A percentile compares a stretch with the other conserved stretches of the same genome.
Evolutionary conservation across 2,329 filamentous ascomycete genomes (phyloP).

Genomic region (Triangularia setosa): DNA sequence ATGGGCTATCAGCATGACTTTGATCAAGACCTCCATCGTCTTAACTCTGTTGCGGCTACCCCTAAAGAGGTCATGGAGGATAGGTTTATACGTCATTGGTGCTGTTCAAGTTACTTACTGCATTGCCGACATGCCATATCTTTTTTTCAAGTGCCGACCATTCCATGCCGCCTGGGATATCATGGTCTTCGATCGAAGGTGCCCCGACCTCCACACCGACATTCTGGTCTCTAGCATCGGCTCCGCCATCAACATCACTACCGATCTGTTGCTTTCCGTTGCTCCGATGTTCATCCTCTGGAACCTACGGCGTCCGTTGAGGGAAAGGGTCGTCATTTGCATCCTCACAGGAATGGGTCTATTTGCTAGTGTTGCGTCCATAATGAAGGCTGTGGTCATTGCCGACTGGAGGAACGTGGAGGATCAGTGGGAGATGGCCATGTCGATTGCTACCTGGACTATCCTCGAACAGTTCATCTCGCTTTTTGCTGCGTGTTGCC

Average conservation of each 20-base stretch:
- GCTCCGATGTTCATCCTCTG: slow-evolving; percentile 19
- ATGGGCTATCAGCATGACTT: slow-evolving; percentile 19
- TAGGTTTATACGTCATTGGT: slow-evolving; percentile 11
- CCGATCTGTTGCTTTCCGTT: slow-evolving; percentile 17
- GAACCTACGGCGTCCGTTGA: slow-evolving; percentile 18
- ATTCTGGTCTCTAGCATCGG: slow-evolving; percentile 13
- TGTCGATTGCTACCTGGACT: slow-evolving; percentile 20
- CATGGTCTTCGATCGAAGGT: background rate
- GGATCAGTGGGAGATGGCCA: slow-evolving; percentile 13
- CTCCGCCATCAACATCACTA: slow-evolving; percentile 17
- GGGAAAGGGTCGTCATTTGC: slow-evolving; percentile 22
- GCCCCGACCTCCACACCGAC: background rate
- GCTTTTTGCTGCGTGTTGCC: slow-evolving; percentile 20
- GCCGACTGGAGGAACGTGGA: background rate
- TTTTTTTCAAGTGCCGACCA: slow-evolving; percentile 17
- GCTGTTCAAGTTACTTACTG: slow-evolving; percentile 11
- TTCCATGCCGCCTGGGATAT: slow-evolving; percentile 16
- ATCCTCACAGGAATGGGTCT: slow-evolving; percentile 18
- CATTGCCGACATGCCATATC: slow-evolving; percentile 13
- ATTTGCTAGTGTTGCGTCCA: slow-evolving; percentile 14
- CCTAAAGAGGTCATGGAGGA: background rate
- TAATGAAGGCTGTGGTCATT: slow-evolving; percentile 16
- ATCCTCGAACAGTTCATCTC: slow-evolving; percentile 19
- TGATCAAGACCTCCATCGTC: slow-evolving; percentile 19
- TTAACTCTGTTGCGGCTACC: slow-evolving; percentile 19